Conservation (phyloP, 2,329 filamentous ascomycete genomes). For the Fusarium tjaetaba region DNA sequence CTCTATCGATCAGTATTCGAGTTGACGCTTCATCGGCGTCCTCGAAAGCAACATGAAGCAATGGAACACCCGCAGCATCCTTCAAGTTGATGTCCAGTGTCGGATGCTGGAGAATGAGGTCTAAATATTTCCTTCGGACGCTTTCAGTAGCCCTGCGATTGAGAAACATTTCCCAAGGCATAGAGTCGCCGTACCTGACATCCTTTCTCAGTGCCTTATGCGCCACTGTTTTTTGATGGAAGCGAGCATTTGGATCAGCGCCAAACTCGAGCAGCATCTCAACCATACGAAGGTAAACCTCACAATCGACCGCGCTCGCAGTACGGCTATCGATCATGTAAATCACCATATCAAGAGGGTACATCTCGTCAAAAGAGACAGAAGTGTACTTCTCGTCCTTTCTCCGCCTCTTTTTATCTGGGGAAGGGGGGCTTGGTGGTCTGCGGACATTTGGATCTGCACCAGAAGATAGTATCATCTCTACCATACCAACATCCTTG, state of each 20-base stretch:
- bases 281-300: not conserved
- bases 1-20: not conserved
- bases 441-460: not conserved
- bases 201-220: not conserved
- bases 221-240: not conserved
- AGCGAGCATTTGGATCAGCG: not conserved
- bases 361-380: not conserved
- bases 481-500: not conserved
- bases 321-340: too few species aligned
- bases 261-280: not conserved
- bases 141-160: not conserved
- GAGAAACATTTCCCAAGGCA: too few species aligned
- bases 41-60: not conserved
- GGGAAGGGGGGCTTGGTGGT: accelerated
- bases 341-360: not conserved
- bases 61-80: not conserved
- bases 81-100: not conserved
- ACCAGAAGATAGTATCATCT: not conserved
- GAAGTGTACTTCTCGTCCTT: not conserved
- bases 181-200: not conserved
- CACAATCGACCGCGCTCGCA: not conserved
- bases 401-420: not conserved
- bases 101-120: not conserved
- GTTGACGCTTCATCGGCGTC: not conserved
- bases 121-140: not conserved